phyloP scores from a whole-genome alignment of 257 asterid genomes.

The Eucommia ulmoides region DNA sequence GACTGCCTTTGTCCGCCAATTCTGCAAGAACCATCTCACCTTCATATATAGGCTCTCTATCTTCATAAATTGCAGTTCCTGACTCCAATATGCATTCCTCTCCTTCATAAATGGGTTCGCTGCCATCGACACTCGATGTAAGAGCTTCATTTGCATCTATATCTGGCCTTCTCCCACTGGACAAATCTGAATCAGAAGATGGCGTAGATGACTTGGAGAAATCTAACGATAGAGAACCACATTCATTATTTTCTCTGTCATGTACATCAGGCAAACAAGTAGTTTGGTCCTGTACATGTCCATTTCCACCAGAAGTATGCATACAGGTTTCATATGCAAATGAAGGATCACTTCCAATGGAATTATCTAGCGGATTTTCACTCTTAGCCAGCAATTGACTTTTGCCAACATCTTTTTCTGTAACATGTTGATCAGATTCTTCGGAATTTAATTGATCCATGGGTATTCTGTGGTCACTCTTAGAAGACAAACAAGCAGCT shows the following conservation, averaged over 20 bases:
- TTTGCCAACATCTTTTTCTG: conserved; percentile 8
- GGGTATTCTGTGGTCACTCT: conserved; percentile 19
- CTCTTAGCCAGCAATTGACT: conserved; percentile 11
- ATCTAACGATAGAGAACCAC: conserved; percentile 24
- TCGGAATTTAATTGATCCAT: conserved; percentile 13
- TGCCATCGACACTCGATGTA: conserved; percentile 29
- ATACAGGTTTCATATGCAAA: conserved; percentile 19
- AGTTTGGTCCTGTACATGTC: conserved; percentile 16
- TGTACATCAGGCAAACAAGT: conserved; percentile 21
- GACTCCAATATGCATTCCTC: conserved; percentile 81
- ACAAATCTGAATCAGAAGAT: conserved; percentile 28
- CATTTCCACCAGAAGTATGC: conserved; percentile 15
- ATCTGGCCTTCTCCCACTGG: conserved; percentile 21
- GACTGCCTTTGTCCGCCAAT: conserved; percentile 36
- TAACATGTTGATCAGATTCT: conserved; percentile 15
- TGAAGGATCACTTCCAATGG: conserved; percentile 17
- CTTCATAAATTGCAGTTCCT: conserved; percentile 26
- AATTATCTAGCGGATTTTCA: conserved; percentile 16
- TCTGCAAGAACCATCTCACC: conserved; percentile 87
- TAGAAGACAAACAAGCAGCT: conserved; percentile 18
- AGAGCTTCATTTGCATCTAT: conserved; percentile 29
- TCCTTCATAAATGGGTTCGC: conserved; percentile 87
- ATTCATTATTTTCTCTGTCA: conserved; percentile 17
- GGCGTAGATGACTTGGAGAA: conserved; percentile 19
- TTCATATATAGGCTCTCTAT: conserved; percentile 82